These are phyloP conservation scores for Graphilbum fragrans DNA, from an alignment of 2,329 filamentous ascomycete species.

Conservation along the genomic window DNA sequence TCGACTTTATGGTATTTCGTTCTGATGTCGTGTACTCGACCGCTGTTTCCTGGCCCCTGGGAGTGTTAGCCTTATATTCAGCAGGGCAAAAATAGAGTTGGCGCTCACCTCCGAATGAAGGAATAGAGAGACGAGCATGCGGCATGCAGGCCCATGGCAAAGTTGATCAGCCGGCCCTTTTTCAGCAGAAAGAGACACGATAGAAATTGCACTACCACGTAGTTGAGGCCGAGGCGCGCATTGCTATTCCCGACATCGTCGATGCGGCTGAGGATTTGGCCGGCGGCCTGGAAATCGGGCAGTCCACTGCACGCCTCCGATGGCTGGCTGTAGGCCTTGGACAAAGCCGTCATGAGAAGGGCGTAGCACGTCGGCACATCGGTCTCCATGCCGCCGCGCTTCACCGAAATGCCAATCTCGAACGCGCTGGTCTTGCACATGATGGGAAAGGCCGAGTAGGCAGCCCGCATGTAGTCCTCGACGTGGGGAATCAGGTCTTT, in stretches of 20 bases:
- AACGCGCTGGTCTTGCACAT: constrained; percentile 1
- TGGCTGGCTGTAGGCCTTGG: neutral
- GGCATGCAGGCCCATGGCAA: neutral
- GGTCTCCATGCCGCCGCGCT: neutral
- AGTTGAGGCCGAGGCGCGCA: neutral
- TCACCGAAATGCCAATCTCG: neutral
- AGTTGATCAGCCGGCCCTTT: constrained; percentile 1
- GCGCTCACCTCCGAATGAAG: neutral
- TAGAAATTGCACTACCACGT: neutral
- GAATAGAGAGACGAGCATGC: neutral
- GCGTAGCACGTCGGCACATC: constrained; percentile 1
- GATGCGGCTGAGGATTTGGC: neutral
- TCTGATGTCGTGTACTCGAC: neutral
- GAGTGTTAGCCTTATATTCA: neutral
- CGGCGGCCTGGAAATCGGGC: constrained; percentile 1
- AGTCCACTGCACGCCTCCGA: neutral
- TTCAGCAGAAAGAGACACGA: neutral
- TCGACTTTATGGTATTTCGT: neutral
- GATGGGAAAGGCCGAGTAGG: neutral
- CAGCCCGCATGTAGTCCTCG: neutral
- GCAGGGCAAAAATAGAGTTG: neutral
- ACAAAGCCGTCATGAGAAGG: neutral
- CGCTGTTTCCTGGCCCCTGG: neutral
- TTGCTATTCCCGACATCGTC: neutral
- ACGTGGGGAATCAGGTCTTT: neutral